Evolutionary conservation across 495 filamentous ascomycete species (phyloP), one percentile per base, ranked within the genome.

Genomic region (Penicillium angulare): DNA sequence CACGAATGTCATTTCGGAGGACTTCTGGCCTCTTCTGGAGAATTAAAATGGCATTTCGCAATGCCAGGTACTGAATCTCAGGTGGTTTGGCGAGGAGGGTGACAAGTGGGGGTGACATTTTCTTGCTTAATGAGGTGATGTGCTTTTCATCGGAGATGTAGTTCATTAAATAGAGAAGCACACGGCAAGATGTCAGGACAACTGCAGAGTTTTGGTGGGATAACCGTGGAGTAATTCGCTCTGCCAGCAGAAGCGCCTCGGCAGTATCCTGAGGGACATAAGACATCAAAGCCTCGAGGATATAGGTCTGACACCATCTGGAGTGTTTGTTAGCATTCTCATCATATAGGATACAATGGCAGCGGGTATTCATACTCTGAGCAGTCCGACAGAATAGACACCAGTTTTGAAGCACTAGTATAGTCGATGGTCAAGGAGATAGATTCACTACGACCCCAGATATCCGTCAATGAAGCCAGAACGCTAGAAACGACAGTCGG

Each of bases 351-450:
- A 9, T 16, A 3, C n/a, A 56, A 40, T 58, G 39, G 7, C 26
- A 24, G 10, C n/a, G n/a, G 34, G 47, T 38, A 13, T 9, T 77
- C 87, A 46, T 79, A 96, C 89, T 99, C 93, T 15, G 95, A 97
- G 70, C 93, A 97, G 61, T 97, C 95, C 13, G 95, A 84, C 39
- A 99, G 58, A 45, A 99, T 97, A 50, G 95, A 90, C 12, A 97
- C 90, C 74, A 99, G 87, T 73, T 97, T 99, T 36, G 91, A 96
- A 12, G 93, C 93, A 68, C 95, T 97, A 46, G 82, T 83, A 66
- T 97, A 96, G 68, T 99, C 93, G 57, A 99, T 97, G 2, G 95
- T 97, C 41, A 99, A 82, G 56, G 96, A 97, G 69, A 99, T 99
- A 49, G 86, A 87, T 65, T 97, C 93, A 63, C 90, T 97, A 43